Conservation (phyloP, 2,329 filamentous ascomycete species). For the Paraconiothyrium brasiliense region DNA sequence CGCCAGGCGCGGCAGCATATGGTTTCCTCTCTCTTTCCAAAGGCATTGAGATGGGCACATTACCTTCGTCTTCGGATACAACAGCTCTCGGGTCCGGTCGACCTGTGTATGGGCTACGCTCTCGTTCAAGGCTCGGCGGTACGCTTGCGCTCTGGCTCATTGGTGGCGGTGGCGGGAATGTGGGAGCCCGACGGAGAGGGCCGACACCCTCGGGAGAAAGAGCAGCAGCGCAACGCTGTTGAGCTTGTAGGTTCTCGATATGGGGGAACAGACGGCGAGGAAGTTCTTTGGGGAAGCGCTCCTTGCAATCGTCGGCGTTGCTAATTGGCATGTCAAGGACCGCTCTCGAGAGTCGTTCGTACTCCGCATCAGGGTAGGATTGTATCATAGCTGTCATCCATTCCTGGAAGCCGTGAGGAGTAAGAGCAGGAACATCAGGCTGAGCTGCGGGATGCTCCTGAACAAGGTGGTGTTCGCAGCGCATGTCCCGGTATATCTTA, state of each 20-base stretch:
- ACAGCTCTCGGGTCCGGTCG: constrained; percentile 38
- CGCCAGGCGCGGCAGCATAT: constrained; percentile 67
- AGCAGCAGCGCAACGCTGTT: constrained; percentile 68
- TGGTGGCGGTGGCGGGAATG: constrained; percentile 48
- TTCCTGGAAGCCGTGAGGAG: constrained; percentile 56
- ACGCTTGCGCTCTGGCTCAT: constrained; percentile 28
- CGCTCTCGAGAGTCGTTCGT: constrained; percentile 72
- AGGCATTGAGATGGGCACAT: constrained; percentile 55
- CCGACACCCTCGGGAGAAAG: constrained; percentile 61
- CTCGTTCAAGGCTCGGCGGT: constrained; percentile 43
- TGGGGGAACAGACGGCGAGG: constrained; percentile 76
- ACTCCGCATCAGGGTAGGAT: constrained; percentile 80
- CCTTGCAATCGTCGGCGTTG: constrained; percentile 69
- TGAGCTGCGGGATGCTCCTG: constrained; percentile 54
- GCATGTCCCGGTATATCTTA: constrained; percentile 58
- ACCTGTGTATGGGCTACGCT: constrained; percentile 46
- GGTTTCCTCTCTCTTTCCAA: constrained; percentile 74
- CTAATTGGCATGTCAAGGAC: constrained; percentile 76
- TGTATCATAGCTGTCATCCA: constrained; percentile 79
- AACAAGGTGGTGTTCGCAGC: constrained; percentile 60
- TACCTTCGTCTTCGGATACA: constrained; percentile 50
- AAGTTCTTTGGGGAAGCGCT: constrained; percentile 81
- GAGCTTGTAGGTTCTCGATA: constrained; percentile 63
- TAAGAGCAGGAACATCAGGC: constrained; percentile 57
- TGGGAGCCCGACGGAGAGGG: constrained; percentile 45